These are phyloP conservation scores for Hymenoscyphus albidus DNA, from an alignment of 2,329 filamentous ascomycete genomes.

Conservation along the genomic window DNA sequence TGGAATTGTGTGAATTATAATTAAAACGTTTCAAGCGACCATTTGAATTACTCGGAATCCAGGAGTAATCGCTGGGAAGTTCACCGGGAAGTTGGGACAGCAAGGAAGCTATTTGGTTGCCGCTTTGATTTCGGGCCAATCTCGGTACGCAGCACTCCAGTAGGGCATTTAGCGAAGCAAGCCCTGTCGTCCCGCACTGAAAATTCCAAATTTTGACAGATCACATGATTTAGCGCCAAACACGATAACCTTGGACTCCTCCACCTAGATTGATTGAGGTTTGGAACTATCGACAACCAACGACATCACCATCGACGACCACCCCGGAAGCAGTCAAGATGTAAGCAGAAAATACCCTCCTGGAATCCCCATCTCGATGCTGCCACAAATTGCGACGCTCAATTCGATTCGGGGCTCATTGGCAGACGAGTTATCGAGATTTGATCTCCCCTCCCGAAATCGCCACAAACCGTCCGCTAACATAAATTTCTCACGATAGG, in stretches of 20 bases:
- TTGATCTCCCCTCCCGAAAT: neutral
- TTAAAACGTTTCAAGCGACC: too few species aligned
- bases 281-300: slow-evolving; percentile 14
- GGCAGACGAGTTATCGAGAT: slow-evolving; percentile 22
- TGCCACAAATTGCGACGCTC: neutral
- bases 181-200: neutral
- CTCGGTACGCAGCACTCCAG: neutral
- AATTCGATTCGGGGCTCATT: neutral
- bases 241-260: too few species aligned
- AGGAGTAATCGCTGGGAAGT: too few species aligned
- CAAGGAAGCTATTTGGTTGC: too few species aligned
- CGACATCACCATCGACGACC: slow-evolving; percentile 33
- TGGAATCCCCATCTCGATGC: neutral
- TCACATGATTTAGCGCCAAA: neutral
- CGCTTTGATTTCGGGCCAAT: neutral
- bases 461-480: slow-evolving; percentile 21
- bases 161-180: neutral
- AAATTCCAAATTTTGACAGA: neutral
- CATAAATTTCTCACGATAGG: slow-evolving; percentile 53
- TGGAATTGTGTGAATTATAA: too few species aligned
- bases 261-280: too few species aligned
- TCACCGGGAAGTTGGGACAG: too few species aligned
- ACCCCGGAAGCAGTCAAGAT: slow-evolving; percentile 33
- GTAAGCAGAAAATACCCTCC: slow-evolving; percentile 24
- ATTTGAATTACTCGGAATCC: too few species aligned